phyloP scores from a whole-genome alignment of 257 asterid species.

The Leptodermis oblonga region DNA sequence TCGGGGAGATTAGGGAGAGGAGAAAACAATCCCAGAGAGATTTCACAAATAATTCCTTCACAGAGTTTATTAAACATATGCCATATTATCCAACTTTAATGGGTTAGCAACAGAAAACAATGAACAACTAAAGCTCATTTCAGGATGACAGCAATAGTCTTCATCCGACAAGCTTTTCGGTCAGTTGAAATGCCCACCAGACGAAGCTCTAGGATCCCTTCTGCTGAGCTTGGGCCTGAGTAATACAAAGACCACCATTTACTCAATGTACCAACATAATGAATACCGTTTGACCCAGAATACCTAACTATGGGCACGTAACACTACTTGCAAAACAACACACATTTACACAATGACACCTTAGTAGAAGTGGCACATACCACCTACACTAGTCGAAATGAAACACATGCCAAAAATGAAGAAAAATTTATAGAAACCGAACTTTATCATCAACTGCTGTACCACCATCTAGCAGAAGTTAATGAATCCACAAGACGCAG shows the following conservation, averaged over 20 bases:
- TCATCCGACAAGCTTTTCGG: conserved; percentile 31
- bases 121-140: conserved; percentile 19
- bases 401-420: no score
- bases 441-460: not conserved
- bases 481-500: not conserved
- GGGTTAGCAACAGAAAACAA: conserved; percentile 12
- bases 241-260: conserved; percentile 36
- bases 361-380: conserved; percentile 5
- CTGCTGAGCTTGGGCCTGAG: conserved; percentile 42
- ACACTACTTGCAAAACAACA: conserved; percentile 4
- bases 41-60: not conserved
- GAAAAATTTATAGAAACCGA: not conserved
- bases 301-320: conserved; percentile 14
- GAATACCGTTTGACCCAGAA: conserved; percentile 21
- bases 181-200: conserved; percentile 37
- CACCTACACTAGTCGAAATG: not conserved
- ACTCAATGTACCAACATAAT: conserved; percentile 22
- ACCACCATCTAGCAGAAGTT: not conserved
- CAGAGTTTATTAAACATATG: not conserved
- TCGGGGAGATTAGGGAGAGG: not conserved
- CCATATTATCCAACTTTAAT: not conserved
- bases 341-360: conserved; percentile 6
- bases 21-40: not conserved
- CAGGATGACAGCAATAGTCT: conserved; percentile 29
- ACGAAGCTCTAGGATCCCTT: conserved; percentile 46